Conservation (phyloP, 225 moss, liverwort and hornwort species). For the Asterella californica region DNA sequence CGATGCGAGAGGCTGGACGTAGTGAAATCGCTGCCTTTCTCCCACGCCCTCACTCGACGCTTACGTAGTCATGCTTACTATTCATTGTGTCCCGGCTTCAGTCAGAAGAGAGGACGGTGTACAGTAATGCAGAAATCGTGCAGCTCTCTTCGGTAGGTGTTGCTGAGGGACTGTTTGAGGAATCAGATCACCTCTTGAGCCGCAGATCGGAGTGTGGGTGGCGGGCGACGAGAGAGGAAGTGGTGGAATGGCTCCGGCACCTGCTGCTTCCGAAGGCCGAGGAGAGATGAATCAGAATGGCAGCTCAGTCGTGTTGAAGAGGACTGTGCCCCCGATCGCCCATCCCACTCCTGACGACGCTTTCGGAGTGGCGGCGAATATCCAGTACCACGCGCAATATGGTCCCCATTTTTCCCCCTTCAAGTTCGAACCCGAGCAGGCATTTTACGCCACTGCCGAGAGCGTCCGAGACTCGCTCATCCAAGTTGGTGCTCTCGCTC, state of each 20-base stretch:
- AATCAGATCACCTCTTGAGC: neutral
- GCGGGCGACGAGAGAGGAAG: neutral
- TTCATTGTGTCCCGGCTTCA: neutral
- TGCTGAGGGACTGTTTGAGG: neutral
- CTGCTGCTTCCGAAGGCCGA: neutral
- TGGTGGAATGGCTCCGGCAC: neutral
- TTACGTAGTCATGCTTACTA: neutral
- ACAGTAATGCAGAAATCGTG: neutral
- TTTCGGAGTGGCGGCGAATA: slow-evolving; percentile 50
- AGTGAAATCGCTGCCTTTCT: neutral
- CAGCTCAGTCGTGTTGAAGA: neutral
- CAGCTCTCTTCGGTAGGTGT: neutral
- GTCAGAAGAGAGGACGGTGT: neutral
- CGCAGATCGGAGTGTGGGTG: neutral
- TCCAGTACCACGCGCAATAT: slow-evolving; percentile 50
- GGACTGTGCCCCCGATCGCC: slow-evolving; percentile 41
- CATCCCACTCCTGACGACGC: slow-evolving; percentile 52
- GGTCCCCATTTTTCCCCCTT: slow-evolving; percentile 45
- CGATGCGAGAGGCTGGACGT: neutral
- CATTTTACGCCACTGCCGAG: slow-evolving; percentile 49
- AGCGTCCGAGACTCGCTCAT: slow-evolving; percentile 49
- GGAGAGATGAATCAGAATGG: neutral
- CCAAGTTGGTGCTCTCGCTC: slow-evolving; percentile 24
- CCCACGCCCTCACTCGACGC: neutral
- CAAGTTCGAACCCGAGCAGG: slow-evolving; percentile 51